Evolutionary conservation across 257 asterid genomes (phyloP), one percentile per base, ranked within the genome.

Genomic region (Nicotiana obtusifolia): DNA sequence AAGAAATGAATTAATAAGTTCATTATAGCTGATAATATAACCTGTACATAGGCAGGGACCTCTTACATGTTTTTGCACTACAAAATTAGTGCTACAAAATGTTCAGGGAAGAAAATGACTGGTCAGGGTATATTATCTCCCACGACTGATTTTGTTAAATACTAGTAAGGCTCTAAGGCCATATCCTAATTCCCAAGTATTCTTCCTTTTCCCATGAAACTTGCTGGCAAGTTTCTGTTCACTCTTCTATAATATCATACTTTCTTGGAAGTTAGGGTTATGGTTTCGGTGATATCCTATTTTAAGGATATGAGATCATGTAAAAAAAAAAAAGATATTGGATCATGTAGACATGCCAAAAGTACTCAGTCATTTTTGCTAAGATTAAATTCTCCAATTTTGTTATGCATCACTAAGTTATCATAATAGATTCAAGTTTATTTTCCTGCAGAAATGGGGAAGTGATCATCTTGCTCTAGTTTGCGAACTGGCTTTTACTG

Each of bases 391-490:
- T 66, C 26, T 26, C 17, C 14, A 14, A 28, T 37, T 14, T 26
- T 64, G 8, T 68, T 35, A 20, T 71, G 79, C 78, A 44, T 71
- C 3, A 22, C 14, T 20, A 5, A 47, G 37, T 3, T 3, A 71
- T 24, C 9, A 0, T 22, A 7, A 2, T 20, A 22, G 24, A 5
- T 16, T 71, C 10, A 26, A 15, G 7, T 81, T 61, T 24, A 56
- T 86, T 64, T 2, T 81, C 20, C 53, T 89, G 90, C 93, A 94
- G 98, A 86, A 86, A 84, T 95, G 97, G 97, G 95, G 95, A 49
- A 95, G 99, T 62, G 99, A 95, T 89, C 99, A 95, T 85, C 92
- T 95, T 81, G 97, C 98, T 75, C 89, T 95, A 82, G 99, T 87
- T 68, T 91, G 99, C 44, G 99, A 95, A 85, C 92, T 95, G 81